Conservation (phyloP, 257 asterid species). For the Solanum habrochaites region DNA sequence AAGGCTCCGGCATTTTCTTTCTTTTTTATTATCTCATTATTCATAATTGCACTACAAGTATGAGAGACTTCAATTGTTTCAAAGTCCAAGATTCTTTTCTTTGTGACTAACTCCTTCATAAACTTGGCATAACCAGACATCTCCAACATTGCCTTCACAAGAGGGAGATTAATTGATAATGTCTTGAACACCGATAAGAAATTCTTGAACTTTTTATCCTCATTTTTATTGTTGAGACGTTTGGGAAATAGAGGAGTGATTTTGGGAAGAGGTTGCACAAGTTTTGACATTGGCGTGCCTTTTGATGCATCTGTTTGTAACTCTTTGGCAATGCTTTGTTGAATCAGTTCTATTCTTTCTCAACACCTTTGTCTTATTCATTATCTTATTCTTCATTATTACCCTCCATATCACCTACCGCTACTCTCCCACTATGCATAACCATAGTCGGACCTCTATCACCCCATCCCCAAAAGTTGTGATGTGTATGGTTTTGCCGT, state of each 20-base stretch:
- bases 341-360: background rate
- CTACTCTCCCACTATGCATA: background rate
- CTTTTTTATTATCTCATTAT: background rate
- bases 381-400: too few species aligned
- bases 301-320: background rate
- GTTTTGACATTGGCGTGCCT: background rate
- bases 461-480: too few species aligned
- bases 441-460: background rate
- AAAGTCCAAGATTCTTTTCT: background rate
- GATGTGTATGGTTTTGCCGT: too few species aligned
- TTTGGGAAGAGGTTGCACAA: background rate
- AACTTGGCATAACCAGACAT: background rate
- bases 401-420: background rate
- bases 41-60: background rate
- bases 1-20: background rate
- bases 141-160: background rate
- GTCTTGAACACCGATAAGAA: background rate
- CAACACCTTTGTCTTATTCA: background rate
- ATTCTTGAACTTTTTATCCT: background rate
- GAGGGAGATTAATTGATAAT: background rate
- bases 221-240: background rate
- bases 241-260: background rate
- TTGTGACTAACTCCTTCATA: background rate
- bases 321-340: background rate
- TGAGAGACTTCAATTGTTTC: background rate